These are phyloP conservation scores for Austroboletus novae-zelandiae DNA, from an alignment of 1,284 basidiomycete species.

Conservation along the genomic window DNA sequence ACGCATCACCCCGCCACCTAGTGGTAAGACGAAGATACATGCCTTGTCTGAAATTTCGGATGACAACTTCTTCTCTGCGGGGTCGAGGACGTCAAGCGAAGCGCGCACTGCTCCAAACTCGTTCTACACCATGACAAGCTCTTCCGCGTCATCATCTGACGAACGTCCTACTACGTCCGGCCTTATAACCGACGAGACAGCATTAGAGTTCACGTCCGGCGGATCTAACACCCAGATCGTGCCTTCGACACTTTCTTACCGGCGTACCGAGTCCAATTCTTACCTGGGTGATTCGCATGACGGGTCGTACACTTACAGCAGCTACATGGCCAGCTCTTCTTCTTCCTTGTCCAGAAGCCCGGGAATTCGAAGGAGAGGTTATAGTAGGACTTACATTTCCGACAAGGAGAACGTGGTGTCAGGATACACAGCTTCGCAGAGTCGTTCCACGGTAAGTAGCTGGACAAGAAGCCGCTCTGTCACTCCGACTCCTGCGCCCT, in stretches of 20 bases:
- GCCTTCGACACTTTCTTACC: conserved; percentile 53
- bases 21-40: conserved; percentile 40
- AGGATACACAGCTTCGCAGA: conserved; percentile 30
- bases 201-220: conserved; percentile 38
- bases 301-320: conserved; percentile 33
- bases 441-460: conserved; percentile 34
- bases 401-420: conserved; percentile 54
- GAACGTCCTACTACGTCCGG: conserved; percentile 32
- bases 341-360: conserved; percentile 52
- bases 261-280: conserved; percentile 54
- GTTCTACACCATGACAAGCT: conserved; percentile 30
- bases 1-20: conserved; percentile 62
- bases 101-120: conserved; percentile 36
- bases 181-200: conserved; percentile 36
- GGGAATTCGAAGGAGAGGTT: conserved; percentile 54
- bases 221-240: conserved; percentile 44
- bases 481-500: conserved; percentile 31
- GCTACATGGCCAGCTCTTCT: conserved; percentile 32
- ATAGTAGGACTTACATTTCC: conserved; percentile 38
- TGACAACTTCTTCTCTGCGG: conserved; percentile 59
- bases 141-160: conserved; percentile 29
- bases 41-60: conserved; percentile 47
- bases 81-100: conserved; percentile 34
- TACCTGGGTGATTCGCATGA: conserved; percentile 58
- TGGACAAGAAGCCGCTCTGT: conserved; percentile 35